Conservation (phyloP, 1,284 basidiomycete genomes). For the Ustilago xerochloae region DNA sequence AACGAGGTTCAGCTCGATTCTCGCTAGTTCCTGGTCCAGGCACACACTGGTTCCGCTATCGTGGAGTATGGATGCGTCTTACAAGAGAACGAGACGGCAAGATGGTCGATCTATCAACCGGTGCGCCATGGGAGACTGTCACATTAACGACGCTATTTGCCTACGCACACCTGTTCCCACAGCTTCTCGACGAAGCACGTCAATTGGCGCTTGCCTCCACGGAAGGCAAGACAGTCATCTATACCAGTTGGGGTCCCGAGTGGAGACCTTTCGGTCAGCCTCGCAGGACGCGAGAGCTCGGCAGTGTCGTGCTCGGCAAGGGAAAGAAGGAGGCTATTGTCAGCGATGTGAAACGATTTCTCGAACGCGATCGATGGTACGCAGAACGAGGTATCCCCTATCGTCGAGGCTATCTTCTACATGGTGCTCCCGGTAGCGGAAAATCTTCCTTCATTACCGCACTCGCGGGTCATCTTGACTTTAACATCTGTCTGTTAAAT, state of each 20-base stretch:
- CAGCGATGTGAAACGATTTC: conserved; percentile 82
- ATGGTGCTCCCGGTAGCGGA: conserved; percentile 96
- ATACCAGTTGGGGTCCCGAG: conserved; percentile 94
- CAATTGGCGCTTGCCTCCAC: conserved; percentile 85
- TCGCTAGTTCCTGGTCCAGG: conserved; percentile 95
- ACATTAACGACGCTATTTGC: conserved; percentile 90
- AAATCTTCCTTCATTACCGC: conserved; percentile 99
- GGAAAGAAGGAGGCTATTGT: conserved; percentile 84
- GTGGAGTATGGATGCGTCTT: conserved; percentile 88
- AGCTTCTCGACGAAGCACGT: conserved; percentile 85
- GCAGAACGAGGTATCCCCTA: conserved; percentile 97
- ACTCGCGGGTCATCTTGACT: conserved; percentile 84
- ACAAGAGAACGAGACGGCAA: conserved; percentile 83
- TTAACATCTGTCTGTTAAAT: conserved; percentile 96
- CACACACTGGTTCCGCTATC: conserved; percentile 90
- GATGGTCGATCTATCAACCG: conserved; percentile 89
- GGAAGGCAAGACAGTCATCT: conserved; percentile 94
- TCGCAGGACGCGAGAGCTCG: conserved; percentile 83
- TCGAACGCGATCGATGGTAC: conserved; percentile 90
- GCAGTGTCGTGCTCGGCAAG: conserved; percentile 88
- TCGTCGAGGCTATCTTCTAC: conserved; percentile 90
- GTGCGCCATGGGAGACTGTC: conserved; percentile 96
- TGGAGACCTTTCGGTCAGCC: conserved; percentile 97
- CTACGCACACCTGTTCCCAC: conserved; percentile 83
- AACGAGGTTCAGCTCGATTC: conserved; percentile 73